Evolutionary conservation across 2,329 filamentous ascomycete species (phyloP), one percentile per base, ranked within the genome.

Genomic region (Fusarium nanum): DNA sequence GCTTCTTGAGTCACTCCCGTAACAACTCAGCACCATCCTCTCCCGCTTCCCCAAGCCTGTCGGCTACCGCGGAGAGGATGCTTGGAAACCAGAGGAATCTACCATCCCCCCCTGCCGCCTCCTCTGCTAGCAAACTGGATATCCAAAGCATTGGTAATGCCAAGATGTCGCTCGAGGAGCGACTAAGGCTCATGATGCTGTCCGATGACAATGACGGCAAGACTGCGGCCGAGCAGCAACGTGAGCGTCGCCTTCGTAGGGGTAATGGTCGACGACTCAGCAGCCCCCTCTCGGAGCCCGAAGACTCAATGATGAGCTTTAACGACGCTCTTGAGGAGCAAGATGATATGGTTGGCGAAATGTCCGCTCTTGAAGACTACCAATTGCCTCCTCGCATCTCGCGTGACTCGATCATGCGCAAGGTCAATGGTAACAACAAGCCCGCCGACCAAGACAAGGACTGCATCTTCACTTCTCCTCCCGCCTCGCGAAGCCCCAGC

Each of bases 401-500:
- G 11, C 89, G 95, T 40, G 96, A 98, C 78, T 97, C 94, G 0
- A 98, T 98, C 73, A 84, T 98, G 74, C 91, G 93, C 56, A 93
- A 95, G 67, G 91, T 98, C 58, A 93, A 96, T 77, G 93, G 86
- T 48, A 86, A 85, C 71, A 86, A 85, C 73, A 81, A 84, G 64
- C 73, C 80, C 49, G 83, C 87, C 46, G 87, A 89, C 22, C 81
- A 84, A 62, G 85, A 89, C 56, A 88, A 90, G 6, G 87, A 90
- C 60, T 90, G 88, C 68, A 87, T 87, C 73, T 88, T 91, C 73
- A 89, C 88, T 6, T 89, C 89, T 4, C 87, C 88, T 2, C 81
- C 86, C 4, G 86, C 85, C 65, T 89, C 87, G 4, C 60, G 68
- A 50, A 85, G 81, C 57, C 76, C 73, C 4, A 74, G 70, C 46